Conservation (phyloP, 2,329 filamentous ascomycete genomes). For the Shiraia sp. region DNA sequence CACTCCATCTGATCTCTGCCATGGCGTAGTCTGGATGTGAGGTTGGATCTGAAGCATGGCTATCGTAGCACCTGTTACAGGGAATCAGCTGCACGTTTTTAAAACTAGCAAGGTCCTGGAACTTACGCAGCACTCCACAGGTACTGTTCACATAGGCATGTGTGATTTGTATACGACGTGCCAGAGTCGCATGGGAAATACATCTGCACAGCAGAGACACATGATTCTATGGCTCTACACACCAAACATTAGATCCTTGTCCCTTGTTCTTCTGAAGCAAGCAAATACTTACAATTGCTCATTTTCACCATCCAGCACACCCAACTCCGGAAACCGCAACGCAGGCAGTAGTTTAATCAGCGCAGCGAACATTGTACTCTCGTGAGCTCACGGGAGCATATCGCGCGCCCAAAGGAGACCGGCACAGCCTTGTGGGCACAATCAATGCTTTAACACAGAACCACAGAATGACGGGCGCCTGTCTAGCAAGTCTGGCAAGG, state of each 20-base stretch:
- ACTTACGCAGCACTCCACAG: slow-evolving; percentile 14
- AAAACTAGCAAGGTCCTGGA: background rate
- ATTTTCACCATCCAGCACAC: no score
- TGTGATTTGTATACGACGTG: background rate
- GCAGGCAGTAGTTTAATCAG: no score
- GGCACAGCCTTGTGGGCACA: no score
- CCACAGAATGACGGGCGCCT: background rate
- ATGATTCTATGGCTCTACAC: background rate
- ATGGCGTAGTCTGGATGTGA: slow-evolving; percentile 3
- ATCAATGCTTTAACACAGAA: background rate
- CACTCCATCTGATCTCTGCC: background rate
- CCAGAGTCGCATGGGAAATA: slow-evolving; percentile 3
- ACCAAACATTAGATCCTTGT: background rate
- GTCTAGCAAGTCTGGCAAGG: background rate
- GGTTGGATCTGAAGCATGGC: slow-evolving; percentile 6
- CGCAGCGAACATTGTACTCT: no score
- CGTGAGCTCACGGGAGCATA: no score
- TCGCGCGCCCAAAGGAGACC: no score
- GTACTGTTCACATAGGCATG: slow-evolving; percentile 17
- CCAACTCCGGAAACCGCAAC: no score
- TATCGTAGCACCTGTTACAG: slow-evolving; percentile 10
- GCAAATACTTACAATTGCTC: background rate
- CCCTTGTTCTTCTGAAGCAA: no score
- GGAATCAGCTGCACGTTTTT: background rate
- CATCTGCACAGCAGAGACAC: slow-evolving; percentile 1